A percentile compares a stretch with the other conserved stretches of the same genome.
phyloP scores from a whole-genome alignment of 2,329 filamentous ascomycete species.

The Pseudonectria foliicola region DNA sequence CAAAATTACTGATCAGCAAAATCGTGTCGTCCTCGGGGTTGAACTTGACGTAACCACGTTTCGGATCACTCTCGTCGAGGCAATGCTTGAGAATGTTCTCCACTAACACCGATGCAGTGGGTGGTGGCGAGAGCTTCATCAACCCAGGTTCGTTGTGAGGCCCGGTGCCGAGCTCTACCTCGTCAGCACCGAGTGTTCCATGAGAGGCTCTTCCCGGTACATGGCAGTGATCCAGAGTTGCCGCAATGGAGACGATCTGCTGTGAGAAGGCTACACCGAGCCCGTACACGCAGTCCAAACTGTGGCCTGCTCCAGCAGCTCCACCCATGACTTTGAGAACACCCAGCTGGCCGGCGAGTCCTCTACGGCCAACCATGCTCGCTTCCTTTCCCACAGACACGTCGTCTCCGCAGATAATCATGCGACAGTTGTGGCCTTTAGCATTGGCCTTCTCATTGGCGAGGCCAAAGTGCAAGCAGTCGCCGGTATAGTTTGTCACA shows the following conservation, averaged over 20 bases:
- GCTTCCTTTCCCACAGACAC: slow-evolving; percentile 54
- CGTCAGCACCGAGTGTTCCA: slow-evolving; percentile 39
- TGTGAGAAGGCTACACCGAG: slow-evolving; percentile 42
- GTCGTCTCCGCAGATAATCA: slow-evolving; percentile 58
- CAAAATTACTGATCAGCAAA: slow-evolving; percentile 52
- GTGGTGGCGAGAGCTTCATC: slow-evolving; percentile 46
- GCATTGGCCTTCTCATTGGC: slow-evolving; percentile 52
- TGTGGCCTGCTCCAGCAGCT: slow-evolving; percentile 38
- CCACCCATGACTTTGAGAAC: slow-evolving; percentile 52
- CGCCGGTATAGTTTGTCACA: slow-evolving; percentile 59
- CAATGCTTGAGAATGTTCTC: slow-evolving; percentile 53
- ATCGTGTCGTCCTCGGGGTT: slow-evolving; percentile 39
- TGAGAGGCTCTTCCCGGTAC: slow-evolving; percentile 46
- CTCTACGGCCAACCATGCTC: slow-evolving; percentile 53
- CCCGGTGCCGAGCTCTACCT: slow-evolving; percentile 58
- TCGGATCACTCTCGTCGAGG: slow-evolving; percentile 48
- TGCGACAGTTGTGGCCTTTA: slow-evolving; percentile 44
- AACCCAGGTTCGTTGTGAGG: slow-evolving; percentile 61
- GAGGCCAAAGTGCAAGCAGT: slow-evolving; percentile 55
- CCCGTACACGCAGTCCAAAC: slow-evolving; percentile 42
- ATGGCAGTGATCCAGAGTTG: slow-evolving; percentile 55
- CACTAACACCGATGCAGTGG: slow-evolving; percentile 41
- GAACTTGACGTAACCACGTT: slow-evolving; percentile 44
- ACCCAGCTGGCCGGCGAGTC: slow-evolving; percentile 53
- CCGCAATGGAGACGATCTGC: slow-evolving; percentile 50